Conservation (phyloP, 2,329 filamentous ascomycete species). For the Xylariomycetidae sp. region DNA sequence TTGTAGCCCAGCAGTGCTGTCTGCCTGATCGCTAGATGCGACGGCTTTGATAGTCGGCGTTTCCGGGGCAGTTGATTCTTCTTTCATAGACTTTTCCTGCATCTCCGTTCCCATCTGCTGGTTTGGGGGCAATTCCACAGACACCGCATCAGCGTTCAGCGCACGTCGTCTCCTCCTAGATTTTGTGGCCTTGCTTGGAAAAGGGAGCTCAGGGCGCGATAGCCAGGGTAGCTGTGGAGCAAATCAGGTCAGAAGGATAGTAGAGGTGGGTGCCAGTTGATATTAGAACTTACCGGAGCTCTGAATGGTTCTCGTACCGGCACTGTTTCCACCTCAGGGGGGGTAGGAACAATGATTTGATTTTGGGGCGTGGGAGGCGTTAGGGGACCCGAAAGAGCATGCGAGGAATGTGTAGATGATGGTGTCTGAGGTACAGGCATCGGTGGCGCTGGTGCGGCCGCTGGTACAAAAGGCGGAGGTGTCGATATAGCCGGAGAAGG, state of each 20-base stretch:
- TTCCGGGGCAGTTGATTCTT: conserved; percentile 16
- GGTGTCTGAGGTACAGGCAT: conserved; percentile 45
- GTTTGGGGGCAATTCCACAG: conserved; percentile 39
- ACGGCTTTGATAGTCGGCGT: conserved; percentile 13
- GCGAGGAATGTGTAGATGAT: conserved; percentile 47
- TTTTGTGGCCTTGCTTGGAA: conserved; percentile 39
- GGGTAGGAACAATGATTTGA: conserved; percentile 20
- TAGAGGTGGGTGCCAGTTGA: conserved; percentile 2
- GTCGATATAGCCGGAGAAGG: conserved; percentile 51
- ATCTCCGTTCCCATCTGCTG: conserved; percentile 29
- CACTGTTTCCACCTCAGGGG: conserved; percentile 20
- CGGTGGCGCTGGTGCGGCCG: conserved; percentile 36
- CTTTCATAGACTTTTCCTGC: no score
- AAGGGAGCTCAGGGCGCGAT: conserved; percentile 46
- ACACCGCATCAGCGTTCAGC: conserved; percentile 30
- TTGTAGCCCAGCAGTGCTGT: no score
- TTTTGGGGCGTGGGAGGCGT: conserved; percentile 44
- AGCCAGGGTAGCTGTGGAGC: conserved; percentile 51
- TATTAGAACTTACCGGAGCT: conserved; percentile 46
- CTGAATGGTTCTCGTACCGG: conserved; percentile 32
- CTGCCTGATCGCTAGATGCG: no score
- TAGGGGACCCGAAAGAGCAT: conserved; percentile 33
- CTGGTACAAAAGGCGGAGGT: conserved; percentile 41
- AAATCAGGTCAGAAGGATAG: conserved; percentile 20
- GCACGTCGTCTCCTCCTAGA: conserved; percentile 38